Percentiles rank a stretch among this genome's conserved stretches.
Conservation (phyloP, 805 yeast species). For the Wickerhamiella lipophila region DNA sequence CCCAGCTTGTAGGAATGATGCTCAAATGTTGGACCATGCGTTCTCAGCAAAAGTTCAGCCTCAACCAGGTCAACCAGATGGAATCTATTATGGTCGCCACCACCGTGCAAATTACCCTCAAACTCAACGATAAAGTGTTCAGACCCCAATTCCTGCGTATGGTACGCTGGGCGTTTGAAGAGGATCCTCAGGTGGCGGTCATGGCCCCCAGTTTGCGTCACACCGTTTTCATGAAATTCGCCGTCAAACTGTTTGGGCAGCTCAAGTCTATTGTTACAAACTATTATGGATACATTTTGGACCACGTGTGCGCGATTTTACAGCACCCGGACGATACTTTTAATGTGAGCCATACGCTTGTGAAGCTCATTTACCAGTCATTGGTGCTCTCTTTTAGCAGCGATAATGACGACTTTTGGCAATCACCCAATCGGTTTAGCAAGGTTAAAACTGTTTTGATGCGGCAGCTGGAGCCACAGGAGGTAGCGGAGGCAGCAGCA, state of each 20-base stretch:
- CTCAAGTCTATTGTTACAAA: conserved; percentile 78
- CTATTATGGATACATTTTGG: conserved; percentile 75
- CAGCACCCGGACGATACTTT: conserved; percentile 21
- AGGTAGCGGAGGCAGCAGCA: no score
- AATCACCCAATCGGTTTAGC: conserved; percentile 72
- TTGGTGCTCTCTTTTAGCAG: conserved; percentile 70
- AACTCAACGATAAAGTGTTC: conserved; percentile 84
- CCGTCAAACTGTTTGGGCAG: conserved; percentile 70
- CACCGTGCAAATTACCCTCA: conserved; percentile 68
- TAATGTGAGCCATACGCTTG: conserved; percentile 39
- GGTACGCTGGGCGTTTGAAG: conserved; percentile 85
- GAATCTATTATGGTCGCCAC: conserved; percentile 65
- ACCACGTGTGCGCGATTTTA: conserved; percentile 38
- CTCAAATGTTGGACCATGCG: conserved; percentile 56
- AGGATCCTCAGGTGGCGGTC: conserved; percentile 28
- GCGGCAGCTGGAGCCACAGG: conserved; percentile 40
- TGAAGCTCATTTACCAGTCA: conserved; percentile 62
- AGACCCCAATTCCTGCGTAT: conserved; percentile 80
- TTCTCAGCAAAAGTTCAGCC: conserved; percentile 48
- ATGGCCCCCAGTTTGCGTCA: conserved; percentile 41
- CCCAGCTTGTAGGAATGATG: conserved; percentile 54
- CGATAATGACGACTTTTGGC: conserved; percentile 94
- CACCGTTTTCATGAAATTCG: conserved; percentile 70
- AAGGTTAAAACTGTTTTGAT: conserved; percentile 50
- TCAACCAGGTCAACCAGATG: conserved; percentile 63